Conservation (phyloP, 2,329 filamentous ascomycete genomes). For the Cytospora schulzeri region DNA sequence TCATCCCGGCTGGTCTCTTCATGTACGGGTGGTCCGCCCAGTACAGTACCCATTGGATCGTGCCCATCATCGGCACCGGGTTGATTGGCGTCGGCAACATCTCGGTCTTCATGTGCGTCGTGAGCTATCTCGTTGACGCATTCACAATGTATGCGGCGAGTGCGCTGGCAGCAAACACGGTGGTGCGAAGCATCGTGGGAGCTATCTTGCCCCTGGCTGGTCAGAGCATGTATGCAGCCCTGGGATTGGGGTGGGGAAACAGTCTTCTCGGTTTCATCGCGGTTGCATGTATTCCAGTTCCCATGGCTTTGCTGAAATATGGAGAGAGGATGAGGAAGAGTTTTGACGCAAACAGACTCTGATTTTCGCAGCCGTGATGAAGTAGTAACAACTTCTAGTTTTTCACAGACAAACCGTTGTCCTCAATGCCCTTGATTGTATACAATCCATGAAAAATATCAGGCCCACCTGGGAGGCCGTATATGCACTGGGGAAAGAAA, state of each 20-base stretch:
- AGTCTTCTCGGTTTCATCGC: constrained; percentile 33
- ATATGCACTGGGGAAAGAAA: no score
- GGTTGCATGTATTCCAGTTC: no score
- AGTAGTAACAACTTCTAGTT: no score
- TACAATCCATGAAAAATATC: no score
- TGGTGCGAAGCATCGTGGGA: constrained; percentile 54
- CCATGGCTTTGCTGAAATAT: no score
- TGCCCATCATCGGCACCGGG: constrained; percentile 51
- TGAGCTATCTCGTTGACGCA: constrained; percentile 62
- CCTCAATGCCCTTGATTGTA: no score
- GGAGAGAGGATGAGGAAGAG: no score
- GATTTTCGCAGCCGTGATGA: no score
- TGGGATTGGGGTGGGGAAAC: constrained; percentile 34
- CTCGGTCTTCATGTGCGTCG: constrained; percentile 49
- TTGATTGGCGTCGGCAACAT: constrained; percentile 46
- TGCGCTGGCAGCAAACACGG: constrained; percentile 58
- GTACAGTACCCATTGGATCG: constrained; percentile 50
- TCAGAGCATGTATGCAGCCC: constrained; percentile 37
- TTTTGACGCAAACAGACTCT: no score
- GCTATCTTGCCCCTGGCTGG: constrained; percentile 55
- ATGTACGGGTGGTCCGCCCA: constrained; percentile 40
- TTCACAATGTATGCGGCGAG: constrained; percentile 43
- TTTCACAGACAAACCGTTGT: no score
- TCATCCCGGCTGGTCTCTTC: constrained; percentile 38
- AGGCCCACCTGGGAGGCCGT: no score